Evolutionary conservation across 306 rosid genomes (phyloP), one percentile per base, ranked within the genome.

Genomic region (Cicer bijugum): DNA sequence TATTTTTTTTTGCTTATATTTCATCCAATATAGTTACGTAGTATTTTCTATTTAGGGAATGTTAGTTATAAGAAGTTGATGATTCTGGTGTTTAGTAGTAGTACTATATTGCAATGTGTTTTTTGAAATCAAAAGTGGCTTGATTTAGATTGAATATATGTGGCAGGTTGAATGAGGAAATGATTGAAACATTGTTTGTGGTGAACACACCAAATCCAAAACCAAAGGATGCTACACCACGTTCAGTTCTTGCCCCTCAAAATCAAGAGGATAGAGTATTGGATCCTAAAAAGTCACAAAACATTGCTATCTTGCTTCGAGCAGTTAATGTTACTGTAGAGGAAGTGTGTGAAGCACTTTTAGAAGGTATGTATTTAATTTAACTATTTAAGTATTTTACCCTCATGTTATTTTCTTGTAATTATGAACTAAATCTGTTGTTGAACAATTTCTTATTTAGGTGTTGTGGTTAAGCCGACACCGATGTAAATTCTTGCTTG

Each of bases 201-300:
- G 94, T 83, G 59, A 93, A 90, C 69, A 85, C 85, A n/a, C 77
- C 85, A 2, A 82, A 60, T 78, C 51, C 80, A 52, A 76, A 81
- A 47, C 62, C 81, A 1, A 91, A 87, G 74, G 92, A 91, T 40
- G 68, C 82, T 39, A 82, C 86, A 42, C 83, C 82, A 6, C 84
- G 89, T 16, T 79, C 74, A 20, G 71, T 82, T 73, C 76, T 88
- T 23, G 64, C 89, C 17, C 71, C 83, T 0, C 55, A 67, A 52
- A 75, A 72, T 63, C 88, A 76, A 48, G 97, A 91, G 82, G 86
- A 87, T 67, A 89, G 92, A 9, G 94, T 91, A 55, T 83, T 93
- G 69, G 97, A 93, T 88, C 98, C 97, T 37, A 93, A 91, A 71
- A 93, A 88, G 91, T 91, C 98, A 8, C 98, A 93, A 80, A 93